Percentiles rank a stretch among this genome's conserved stretches.
These are phyloP conservation scores for Gossypium gossypioides DNA, from an alignment of 441 rosid species.

Conservation along the genomic window DNA sequence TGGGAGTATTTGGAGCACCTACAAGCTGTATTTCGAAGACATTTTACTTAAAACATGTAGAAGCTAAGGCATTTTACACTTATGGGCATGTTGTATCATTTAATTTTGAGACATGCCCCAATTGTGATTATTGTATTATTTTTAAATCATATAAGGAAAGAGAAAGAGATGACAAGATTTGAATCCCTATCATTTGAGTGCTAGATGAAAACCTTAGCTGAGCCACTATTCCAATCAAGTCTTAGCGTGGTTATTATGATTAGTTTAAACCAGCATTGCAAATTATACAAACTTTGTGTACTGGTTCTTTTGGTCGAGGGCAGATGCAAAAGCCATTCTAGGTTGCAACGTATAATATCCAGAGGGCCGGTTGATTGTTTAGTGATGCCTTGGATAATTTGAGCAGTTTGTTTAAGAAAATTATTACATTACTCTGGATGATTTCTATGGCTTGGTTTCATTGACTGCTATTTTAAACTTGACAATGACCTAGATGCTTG, in stretches of 20 bases:
- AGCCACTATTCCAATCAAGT: neutral
- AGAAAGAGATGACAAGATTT: too few relatives aligned
- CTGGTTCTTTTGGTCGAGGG: constrained; percentile 81
- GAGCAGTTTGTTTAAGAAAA: neutral
- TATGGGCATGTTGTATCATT: neutral
- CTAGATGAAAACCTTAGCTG: neutral
- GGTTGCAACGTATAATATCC: constrained; percentile 62
- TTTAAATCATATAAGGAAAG: too few relatives aligned
- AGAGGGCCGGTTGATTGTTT: constrained; percentile 62
- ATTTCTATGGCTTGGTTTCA: constrained; percentile 4
- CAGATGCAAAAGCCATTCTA: constrained; percentile 99
- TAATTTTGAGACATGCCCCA: neutral
- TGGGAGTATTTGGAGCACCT: neutral
- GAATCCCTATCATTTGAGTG: too few relatives aligned
- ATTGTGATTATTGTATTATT: neutral
- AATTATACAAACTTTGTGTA: neutral
- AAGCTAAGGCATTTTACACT: neutral
- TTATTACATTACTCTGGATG: constrained; percentile 4
- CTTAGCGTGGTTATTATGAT: neutral
- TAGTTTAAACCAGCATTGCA: neutral
- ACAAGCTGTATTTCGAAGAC: neutral
- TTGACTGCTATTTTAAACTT: neutral
- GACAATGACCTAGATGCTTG: neutral
- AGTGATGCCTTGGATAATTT: neutral
- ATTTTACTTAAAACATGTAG: neutral